These are phyloP conservation scores for Arthrocladium fulminans DNA, from an alignment of 2,329 filamentous ascomycete species.

Conservation along the genomic window DNA sequence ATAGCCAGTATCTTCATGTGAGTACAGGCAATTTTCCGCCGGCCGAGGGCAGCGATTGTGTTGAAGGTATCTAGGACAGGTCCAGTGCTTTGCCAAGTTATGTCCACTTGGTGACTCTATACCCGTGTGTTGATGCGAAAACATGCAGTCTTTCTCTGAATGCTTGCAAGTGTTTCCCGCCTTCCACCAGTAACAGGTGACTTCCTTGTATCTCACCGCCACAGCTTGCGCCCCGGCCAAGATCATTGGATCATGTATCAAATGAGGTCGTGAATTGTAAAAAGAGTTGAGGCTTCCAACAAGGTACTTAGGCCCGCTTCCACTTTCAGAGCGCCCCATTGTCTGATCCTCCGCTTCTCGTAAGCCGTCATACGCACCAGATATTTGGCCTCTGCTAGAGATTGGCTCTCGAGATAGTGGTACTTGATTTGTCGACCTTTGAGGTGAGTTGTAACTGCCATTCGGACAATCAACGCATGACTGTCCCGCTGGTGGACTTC, in stretches of 20 bases:
- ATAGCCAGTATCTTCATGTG: slow-evolving; percentile 15
- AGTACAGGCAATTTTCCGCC: slow-evolving; percentile 7
- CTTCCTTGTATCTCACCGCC: slow-evolving; percentile 13
- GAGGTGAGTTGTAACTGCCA: background rate
- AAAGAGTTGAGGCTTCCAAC: background rate
- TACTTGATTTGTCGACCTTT: background rate
- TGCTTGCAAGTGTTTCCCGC: slow-evolving; percentile 6
- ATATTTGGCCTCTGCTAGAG: background rate
- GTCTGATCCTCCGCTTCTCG: background rate
- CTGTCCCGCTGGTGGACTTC: too few relatives aligned
- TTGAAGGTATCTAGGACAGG: slow-evolving; percentile 10
- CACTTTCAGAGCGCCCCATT: background rate
- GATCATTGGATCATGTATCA: background rate
- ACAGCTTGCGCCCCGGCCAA: background rate
- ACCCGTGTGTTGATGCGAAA: slow-evolving; percentile 15
- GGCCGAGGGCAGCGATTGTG: slow-evolving; percentile 4
- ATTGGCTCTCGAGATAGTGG: background rate
- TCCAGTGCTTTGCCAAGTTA: slow-evolving; percentile 13
- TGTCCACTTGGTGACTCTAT: slow-evolving; percentile 4
- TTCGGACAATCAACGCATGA: too few relatives aligned
- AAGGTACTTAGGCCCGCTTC: background rate
- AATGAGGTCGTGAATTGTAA: background rate
- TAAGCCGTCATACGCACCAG: background rate
- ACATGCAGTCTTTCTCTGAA: slow-evolving; percentile 14
- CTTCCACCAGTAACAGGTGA: slow-evolving; percentile 16